Evolutionary conservation across 768 basidiomycete genomes (phyloP).

Genomic region (Kwoniella botswanensis): DNA sequence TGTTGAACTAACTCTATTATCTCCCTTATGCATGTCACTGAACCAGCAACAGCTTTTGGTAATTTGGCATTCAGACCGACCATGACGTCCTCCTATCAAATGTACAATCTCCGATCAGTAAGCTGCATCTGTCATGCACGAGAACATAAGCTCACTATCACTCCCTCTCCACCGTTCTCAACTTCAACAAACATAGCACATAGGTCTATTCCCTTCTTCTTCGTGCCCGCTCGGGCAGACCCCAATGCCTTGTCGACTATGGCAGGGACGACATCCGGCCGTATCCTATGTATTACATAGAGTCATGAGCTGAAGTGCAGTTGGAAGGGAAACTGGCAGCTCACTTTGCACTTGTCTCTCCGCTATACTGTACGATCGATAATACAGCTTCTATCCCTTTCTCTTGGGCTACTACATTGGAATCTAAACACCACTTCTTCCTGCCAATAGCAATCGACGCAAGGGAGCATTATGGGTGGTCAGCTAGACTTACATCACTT

Average conservation of each 20-base stretch:
- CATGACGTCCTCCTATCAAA: constrained; percentile 71
- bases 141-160: constrained; percentile 72
- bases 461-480: not conserved
- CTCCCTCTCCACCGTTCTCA: constrained; percentile 83
- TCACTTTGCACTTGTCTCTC: constrained; percentile 75
- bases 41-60: constrained; percentile 86
- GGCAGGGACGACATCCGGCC: constrained; percentile 81
- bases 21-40: constrained; percentile 78
- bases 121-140: not conserved
- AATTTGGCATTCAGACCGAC: constrained; percentile 88
- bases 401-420: constrained; percentile 97
- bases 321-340: no score
- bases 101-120: not conserved
- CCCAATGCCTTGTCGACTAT: constrained; percentile 96
- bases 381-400: constrained; percentile 91
- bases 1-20: constrained; percentile 70
- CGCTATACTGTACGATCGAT: constrained; percentile 85
- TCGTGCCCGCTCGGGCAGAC: constrained; percentile 86
- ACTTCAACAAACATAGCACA: constrained; percentile 89
- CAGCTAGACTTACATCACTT: not conserved
- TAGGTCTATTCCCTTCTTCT: constrained; percentile 81
- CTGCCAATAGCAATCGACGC: constrained; percentile 24
- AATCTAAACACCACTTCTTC: constrained; percentile 84
- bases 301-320: not conserved
- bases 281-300: constrained; percentile 61